phyloP scores from a whole-genome alignment of 495 filamentous ascomycete genomes.

The Achaetomiella virescens region DNA sequence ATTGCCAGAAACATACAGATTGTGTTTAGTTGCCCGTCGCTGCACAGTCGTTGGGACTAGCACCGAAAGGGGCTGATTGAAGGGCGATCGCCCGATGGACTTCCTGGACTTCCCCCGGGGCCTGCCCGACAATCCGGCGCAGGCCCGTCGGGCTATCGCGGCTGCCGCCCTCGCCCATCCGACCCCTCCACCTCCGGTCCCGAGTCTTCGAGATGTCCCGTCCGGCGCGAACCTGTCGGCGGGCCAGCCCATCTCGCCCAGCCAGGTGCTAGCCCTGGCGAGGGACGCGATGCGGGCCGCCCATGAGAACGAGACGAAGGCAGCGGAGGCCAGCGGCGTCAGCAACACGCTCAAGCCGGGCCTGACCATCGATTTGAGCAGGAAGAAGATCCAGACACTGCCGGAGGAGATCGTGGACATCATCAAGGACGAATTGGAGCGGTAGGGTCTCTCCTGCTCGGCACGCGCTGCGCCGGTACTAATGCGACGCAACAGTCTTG shows the following conservation, averaged over 20 bases:
- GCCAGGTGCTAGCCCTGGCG: slow-evolving; percentile 51
- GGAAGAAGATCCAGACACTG: slow-evolving; percentile 70
- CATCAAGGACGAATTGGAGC: slow-evolving; percentile 86
- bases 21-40: background rate
- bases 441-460: slow-evolving; percentile 44
- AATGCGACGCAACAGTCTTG: slow-evolving; percentile 52
- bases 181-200: slow-evolving; percentile 32
- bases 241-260: slow-evolving; percentile 37
- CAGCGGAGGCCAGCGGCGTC: slow-evolving; percentile 60
- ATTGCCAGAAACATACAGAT: too few relatives aligned
- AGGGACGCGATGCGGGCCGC: slow-evolving; percentile 61
- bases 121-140: slow-evolving; percentile 36
- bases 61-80: background rate
- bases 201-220: slow-evolving; percentile 31
- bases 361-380: slow-evolving; percentile 82
- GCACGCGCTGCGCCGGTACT: slow-evolving; percentile 5
- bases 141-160: slow-evolving; percentile 34
- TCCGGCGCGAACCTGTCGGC: slow-evolving; percentile 35
- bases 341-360: slow-evolving; percentile 67
- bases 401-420: slow-evolving; percentile 87
- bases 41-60: background rate
- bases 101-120: slow-evolving; percentile 33
- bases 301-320: slow-evolving; percentile 61
- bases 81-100: slow-evolving; percentile 3
- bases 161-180: slow-evolving; percentile 27